Evolutionary conservation across 2,329 filamentous ascomycete genomes (phyloP), one percentile per base, ranked within the genome.

Genomic region (Amauroascus niger): DNA sequence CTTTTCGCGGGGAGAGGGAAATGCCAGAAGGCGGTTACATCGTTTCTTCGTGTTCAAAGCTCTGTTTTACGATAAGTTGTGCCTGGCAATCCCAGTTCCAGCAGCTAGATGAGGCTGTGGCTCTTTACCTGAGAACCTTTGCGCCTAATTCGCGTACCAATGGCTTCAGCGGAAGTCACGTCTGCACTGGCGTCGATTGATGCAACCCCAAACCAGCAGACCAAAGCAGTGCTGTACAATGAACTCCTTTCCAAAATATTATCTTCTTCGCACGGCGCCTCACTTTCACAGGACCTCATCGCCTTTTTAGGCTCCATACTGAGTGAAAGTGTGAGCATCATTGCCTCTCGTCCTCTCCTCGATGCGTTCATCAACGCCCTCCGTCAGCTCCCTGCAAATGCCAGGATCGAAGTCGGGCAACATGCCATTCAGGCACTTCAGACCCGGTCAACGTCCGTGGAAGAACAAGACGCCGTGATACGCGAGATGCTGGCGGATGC

Each of bases 401-500:
- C 84, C 57, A 85, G 84, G 71, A 85, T 95, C 62, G 79, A 83
- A 59, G 85, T 89, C 45, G 89, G 87, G 62, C 78, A 80, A 63
- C 81, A 86, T 65, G 79, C 87, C n/a, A 78, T 95, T 40, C 72
- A 77, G 49, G 74, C 82, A 41, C 78, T 96, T 49, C 68, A 78
- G 66, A 70, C 85, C 68, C 80, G 81, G 57, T 78, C 84, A 70
- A 71, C 86, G 66, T 86, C 84, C 1, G 93, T 88, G 64, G 83
- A 93, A 69, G 90, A 97, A 68, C 88, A 95, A 69, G 82, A 86
- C 62, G 87, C 86, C 5, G 33, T 51, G n/a, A 45, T 96, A 52
- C 86, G 89, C 59, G 83, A 91, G 64, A 80, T 89, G 52, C 77
- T 95, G 16, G 90, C 91, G 18, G 81, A 86, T 55, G 88, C 88